phyloP scores from a whole-genome alignment of 202 grass and related monocot species.

The Setaria italica region DNA sequence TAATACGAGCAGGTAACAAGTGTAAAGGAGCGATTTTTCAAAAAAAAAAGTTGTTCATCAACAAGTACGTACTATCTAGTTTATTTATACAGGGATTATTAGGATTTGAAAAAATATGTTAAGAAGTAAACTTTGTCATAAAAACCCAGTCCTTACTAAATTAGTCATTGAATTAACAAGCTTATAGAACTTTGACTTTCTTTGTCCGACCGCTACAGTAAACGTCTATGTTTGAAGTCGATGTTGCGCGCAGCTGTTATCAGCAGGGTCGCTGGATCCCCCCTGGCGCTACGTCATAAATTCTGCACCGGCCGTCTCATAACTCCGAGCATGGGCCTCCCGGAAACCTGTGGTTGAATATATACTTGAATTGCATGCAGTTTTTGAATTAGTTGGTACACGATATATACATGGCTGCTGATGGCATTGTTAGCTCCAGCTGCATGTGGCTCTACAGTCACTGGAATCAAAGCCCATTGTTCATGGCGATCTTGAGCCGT shows the following conservation, averaged over 20 bases:
- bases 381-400: neutral
- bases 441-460: slow-evolving; percentile 40
- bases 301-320: neutral
- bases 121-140: too few species aligned
- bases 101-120: neutral
- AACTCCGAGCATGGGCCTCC: neutral
- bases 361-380: neutral
- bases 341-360: neutral
- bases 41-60: too few species aligned
- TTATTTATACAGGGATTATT: too few species aligned
- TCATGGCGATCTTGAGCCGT: neutral
- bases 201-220: neutral
- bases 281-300: neutral
- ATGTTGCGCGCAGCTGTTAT: neutral
- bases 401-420: neutral
- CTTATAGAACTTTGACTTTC: too few species aligned
- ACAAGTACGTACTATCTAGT: too few species aligned
- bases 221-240: neutral
- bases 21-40: too few species aligned
- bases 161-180: too few species aligned
- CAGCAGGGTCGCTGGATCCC: neutral
- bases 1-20: neutral
- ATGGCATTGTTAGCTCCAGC: neutral
- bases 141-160: too few species aligned
- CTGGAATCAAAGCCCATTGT: slow-evolving; percentile 18